Evolutionary conservation across 2,329 filamentous ascomycete genomes (phyloP).

Genomic region (Epichloe brachyelytri): DNA sequence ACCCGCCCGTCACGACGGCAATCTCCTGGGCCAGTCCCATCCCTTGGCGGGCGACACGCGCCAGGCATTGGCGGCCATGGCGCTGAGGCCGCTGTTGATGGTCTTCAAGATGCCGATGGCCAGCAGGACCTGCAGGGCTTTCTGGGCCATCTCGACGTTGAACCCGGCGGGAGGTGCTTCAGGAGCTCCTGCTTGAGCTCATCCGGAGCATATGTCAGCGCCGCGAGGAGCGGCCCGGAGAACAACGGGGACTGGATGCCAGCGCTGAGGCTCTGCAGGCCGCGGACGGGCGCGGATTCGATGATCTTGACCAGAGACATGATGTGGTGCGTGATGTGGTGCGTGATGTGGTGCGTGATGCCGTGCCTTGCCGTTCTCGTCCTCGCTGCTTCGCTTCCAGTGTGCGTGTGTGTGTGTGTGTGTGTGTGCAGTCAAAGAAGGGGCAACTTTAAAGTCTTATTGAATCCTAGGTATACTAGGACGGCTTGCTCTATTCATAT

Average conservation of each 20-base stretch:
- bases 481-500: neutral
- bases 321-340: neutral
- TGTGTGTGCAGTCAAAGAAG: too few species aligned
- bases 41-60: conserved; percentile 9
- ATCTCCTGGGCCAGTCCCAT: conserved; percentile 28
- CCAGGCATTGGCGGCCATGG: conserved; percentile 19
- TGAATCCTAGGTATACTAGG: too few species aligned
- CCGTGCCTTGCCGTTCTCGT: too few species aligned
- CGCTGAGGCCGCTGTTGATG: conserved; percentile 14
- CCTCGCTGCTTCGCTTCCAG: too few species aligned
- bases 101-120: conserved; percentile 12
- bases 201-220: conserved; percentile 6
- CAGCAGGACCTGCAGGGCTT: conserved; percentile 10
- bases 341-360: neutral
- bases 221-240: conserved; percentile 9
- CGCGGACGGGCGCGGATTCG: conserved; percentile 8
- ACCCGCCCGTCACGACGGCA: conserved; percentile 31
- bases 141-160: conserved; percentile 3
- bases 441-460: too few species aligned
- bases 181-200: conserved; percentile 1
- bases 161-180: conserved; percentile 1
- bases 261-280: conserved; percentile 1
- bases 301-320: conserved; percentile 6
- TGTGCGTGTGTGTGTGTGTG: neutral
- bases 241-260: conserved; percentile 8